Conservation (phyloP, 139 green algal genomes). For the Helicosporidium sp. region DNA sequence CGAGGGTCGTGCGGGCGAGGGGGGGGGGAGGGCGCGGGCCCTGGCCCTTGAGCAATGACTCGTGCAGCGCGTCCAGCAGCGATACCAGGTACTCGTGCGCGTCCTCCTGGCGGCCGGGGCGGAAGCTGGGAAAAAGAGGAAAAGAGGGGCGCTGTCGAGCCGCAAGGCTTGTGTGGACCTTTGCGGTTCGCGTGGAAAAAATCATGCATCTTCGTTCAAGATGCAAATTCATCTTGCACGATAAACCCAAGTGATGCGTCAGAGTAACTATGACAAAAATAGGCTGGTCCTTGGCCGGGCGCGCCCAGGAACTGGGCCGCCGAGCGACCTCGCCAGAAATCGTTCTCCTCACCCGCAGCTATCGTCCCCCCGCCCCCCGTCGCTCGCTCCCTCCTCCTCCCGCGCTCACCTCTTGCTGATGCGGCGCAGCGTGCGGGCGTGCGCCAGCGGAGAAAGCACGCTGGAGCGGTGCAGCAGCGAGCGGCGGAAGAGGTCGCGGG, state of each 20-base stretch:
- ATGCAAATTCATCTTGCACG: too few species aligned
- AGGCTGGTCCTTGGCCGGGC: conserved; percentile 6
- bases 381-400: neutral
- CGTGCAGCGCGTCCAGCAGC: conserved; percentile 73
- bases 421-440: conserved; percentile 23
- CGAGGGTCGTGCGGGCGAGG: conserved; percentile 48
- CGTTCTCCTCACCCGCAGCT: conserved; percentile 17
- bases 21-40: conserved; percentile 35
- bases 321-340: conserved; percentile 5
- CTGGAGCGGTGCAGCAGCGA: conserved; percentile 13
- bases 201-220: too few species aligned
- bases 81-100: conserved; percentile 74
- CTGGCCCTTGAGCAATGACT: too few species aligned
- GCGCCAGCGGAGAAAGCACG: conserved; percentile 18
- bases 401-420: conserved; percentile 31
- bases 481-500: conserved; percentile 25
- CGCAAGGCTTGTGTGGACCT: too few species aligned
- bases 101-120: conserved; percentile 69
- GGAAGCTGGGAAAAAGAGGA: conserved; percentile 55
- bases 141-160: too few species aligned
- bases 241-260: too few species aligned
- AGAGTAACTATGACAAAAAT: conserved; percentile 50
- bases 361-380: neutral
- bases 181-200: too few species aligned
- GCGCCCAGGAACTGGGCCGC: conserved; percentile 4